Base-by-base conservation (phyloP, 164 flowering plant species). In the Sextonia rubra region DNA sequence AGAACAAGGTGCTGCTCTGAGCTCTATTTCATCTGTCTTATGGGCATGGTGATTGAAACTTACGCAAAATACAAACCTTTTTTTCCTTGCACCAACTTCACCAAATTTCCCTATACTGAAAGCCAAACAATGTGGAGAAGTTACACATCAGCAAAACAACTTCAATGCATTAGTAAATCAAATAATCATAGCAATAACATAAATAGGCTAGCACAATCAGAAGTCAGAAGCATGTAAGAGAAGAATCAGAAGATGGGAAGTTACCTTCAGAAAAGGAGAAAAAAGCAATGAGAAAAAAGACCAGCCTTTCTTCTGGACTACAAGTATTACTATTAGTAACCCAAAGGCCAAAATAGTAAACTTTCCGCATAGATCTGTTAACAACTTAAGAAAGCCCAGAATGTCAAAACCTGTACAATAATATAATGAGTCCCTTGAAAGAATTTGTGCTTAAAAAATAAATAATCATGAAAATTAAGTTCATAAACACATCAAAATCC, bases 1-100 rank as follows among this genome's bases (percentile, higher is more conserved):
- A 89, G 80, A 73, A 92, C 91, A 66, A 90, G 49, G 82, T 89
- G 94, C 65, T 89, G 88, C 77, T 92, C 96, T 70, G 92, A 84
- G 79, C 84, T 83, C 81, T 89, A 94, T 81, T 89, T 90, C 93
- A 89, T 89, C 73, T 88, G 92, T 83, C 97, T 86, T 65, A 87
- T 76, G 58, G 92, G 97, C 97, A 90, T 90, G 82, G 60, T 77
- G 73, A 71, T 70, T 71, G 26, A 71, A 72, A 71, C 17, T 58
- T 66, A 30, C 12, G 68, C 68, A 65, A 66, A 55, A 69, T 55
- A 73, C 29, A 48, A 30, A 47, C 29, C 32, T 26, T 26, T 55
- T 66, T 47, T 12, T 23, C 23, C 17, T 11, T 2, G 47, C 20
- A 69, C 47, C 23, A 5, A 3, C 29, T 74, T 71, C 75, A 73